Evolutionary conservation across 805 yeast genomes (phyloP).

Genomic region (Candida ponderosae): DNA sequence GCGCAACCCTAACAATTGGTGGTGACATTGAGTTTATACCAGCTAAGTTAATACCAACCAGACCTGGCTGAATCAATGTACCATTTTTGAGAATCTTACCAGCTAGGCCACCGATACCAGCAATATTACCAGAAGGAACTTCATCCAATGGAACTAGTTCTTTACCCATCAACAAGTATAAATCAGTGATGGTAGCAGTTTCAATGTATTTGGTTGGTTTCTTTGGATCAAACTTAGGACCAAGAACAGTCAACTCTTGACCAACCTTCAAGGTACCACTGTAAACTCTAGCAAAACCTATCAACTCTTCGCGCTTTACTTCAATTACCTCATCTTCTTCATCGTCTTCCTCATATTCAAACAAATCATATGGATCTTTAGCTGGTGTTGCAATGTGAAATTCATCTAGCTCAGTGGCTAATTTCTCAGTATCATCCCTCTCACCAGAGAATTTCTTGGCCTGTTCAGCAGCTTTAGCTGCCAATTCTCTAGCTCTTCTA

Average conservation of each 20-base stretch:
- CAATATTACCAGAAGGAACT: slow-evolving; percentile 93
- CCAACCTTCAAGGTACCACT: slow-evolving; percentile 79
- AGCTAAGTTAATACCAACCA: slow-evolving; percentile 68
- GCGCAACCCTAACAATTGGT: slow-evolving; percentile 90
- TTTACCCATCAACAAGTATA: slow-evolving; percentile 87
- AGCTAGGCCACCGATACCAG: slow-evolving; percentile 88
- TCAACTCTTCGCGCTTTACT: slow-evolving; percentile 49
- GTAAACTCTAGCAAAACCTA: slow-evolving; percentile 85
- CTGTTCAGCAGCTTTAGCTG: slow-evolving; percentile 58
- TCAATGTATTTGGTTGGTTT: slow-evolving; percentile 47
- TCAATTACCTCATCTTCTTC: slow-evolving; percentile 36
- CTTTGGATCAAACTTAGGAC: slow-evolving; percentile 79
- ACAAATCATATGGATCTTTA: slow-evolving; percentile 30
- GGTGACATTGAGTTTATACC: slow-evolving; percentile 68
- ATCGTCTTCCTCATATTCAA: slow-evolving; percentile 48
- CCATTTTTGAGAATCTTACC: slow-evolving; percentile 81
- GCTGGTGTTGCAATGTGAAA: slow-evolving; percentile 16
- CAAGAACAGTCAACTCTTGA: slow-evolving; percentile 65
- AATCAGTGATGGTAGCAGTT: slow-evolving; percentile 53
- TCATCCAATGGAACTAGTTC: slow-evolving; percentile 69
- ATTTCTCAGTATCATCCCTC: slow-evolving; percentile 11
- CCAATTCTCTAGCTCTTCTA: slow-evolving; percentile 56
- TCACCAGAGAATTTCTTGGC: slow-evolving; percentile 23
- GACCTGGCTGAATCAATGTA: slow-evolving; percentile 55
- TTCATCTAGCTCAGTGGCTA: slow-evolving; percentile 15